Percentiles rank a stretch among this genome's conserved stretches.
Conservation (phyloP, 2,329 filamentous ascomycete species). For the Sphaerulina populicola region DNA sequence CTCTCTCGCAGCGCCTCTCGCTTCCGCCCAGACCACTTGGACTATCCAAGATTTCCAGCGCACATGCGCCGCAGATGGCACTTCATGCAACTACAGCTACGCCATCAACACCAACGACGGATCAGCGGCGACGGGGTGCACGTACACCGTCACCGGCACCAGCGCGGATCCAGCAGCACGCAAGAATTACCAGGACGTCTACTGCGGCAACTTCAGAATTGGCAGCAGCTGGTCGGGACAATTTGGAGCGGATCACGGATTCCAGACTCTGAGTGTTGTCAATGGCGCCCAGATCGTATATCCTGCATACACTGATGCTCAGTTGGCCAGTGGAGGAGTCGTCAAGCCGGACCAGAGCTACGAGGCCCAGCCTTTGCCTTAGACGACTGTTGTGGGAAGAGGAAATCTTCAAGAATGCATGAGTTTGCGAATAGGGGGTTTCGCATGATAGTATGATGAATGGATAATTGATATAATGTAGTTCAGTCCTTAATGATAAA, state of each 20-base stretch:
- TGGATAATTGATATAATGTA: background rate
- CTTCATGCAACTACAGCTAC: conserved; percentile 15
- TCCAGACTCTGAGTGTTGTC: conserved; percentile 18
- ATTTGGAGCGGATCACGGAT: conserved; percentile 18
- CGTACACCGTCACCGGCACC: conserved; percentile 14
- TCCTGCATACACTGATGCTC: conserved; percentile 16
- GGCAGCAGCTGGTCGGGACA: conserved; percentile 17
- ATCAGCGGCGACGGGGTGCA: conserved; percentile 8
- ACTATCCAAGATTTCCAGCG: conserved; percentile 19
- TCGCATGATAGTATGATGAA: background rate
- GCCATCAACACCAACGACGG: conserved; percentile 17
- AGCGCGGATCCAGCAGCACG: conserved; percentile 10
- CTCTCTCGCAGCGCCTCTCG: conserved; percentile 4
- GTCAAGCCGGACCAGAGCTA: background rate
- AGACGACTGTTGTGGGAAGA: background rate
- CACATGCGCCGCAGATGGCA: conserved; percentile 10
- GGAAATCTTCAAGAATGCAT: background rate
- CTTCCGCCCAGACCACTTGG: conserved; percentile 6
- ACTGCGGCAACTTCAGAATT: conserved; percentile 19
- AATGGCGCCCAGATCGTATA: conserved; percentile 18
- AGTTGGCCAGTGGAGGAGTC: background rate
- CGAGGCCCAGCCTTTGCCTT: background rate
- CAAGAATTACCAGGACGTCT: conserved; percentile 14
- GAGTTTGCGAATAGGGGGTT: background rate
- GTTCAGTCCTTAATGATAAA: background rate